Evolutionary conservation across 2,329 filamentous ascomycete species (phyloP), one percentile per base, ranked within the genome.

Genomic region (Fusarium pilosicola): DNA sequence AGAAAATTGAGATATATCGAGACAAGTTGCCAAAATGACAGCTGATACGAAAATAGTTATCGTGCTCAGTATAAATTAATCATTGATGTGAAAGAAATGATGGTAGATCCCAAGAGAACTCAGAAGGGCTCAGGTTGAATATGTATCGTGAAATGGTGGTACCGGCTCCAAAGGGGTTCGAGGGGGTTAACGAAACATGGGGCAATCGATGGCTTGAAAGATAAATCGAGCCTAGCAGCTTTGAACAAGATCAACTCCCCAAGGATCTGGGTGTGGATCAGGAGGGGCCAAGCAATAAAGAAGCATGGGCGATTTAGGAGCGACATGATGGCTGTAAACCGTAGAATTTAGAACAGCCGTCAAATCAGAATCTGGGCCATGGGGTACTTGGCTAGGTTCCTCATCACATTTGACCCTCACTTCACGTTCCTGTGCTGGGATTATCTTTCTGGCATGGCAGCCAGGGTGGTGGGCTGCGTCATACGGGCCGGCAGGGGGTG

Each of bases 221-320:
- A 80, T 79, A 80, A 82, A 82, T 80, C 79, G 78, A 80, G 79
- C 75, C 76, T 79, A 79, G 77, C 68, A 77, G 75, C 71, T 71
- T 41, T 75, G 41, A 75, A 75, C 79, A 77, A 81, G 80, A 81
- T 79, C 80, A 80, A 79, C 79, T 77, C 74, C 68, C 78, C 80
- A 81, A 77, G 80, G 81, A 82, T 81, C 79, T 82, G 57, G 59
- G 75, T 76, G 82, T 83, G 82, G 82, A 77, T 74, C 81, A 67
- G 73, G 73, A 73, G 71, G 77, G 73, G 76, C 74, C 79, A 74
- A 66, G 75, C 70, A 76, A 76, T 75, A 70, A 77, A 74, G 72
- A 76, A 73, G 65, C 58, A 72, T 77, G 74, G 78, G 66, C 68
- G 59, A 70, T 75, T 74, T 77, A 73, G 62, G 74, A 75, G 74